Evolutionary conservation across 345 rosid species (phyloP).

Genomic region (Eucalyptus melliodora): DNA sequence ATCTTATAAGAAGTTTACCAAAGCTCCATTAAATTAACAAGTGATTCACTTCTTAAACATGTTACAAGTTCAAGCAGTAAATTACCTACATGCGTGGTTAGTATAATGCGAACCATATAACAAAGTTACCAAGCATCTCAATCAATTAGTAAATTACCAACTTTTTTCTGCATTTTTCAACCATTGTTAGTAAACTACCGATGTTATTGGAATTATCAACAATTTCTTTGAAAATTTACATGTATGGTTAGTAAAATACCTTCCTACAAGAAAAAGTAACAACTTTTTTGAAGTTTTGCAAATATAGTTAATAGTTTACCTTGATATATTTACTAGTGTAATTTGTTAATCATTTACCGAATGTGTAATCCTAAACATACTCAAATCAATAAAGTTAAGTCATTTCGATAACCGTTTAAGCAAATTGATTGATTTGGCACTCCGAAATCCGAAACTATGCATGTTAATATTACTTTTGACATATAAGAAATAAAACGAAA

Average conservation of each 20-base stretch:
- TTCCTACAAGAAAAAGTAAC: background rate
- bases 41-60: background rate
- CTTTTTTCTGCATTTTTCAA: background rate
- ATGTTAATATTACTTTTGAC: background rate
- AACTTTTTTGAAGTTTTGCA: background rate
- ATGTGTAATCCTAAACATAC: background rate
- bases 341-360: background rate
- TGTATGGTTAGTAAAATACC: background rate
- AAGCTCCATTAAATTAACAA: background rate
- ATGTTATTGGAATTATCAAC: rapidly evolving
- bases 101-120: background rate
- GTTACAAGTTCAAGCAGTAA: background rate
- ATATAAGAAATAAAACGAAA: too few species aligned
- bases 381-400: background rate
- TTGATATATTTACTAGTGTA: background rate
- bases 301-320: background rate
- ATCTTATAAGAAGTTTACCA: background rate
- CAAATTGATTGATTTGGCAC: too few species aligned
- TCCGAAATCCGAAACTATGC: rapidly evolving
- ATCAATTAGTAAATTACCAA: background rate
- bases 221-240: background rate
- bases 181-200: background rate
- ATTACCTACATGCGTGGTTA: background rate
- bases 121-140: background rate
- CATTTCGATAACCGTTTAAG: rapidly evolving